phyloP scores from a whole-genome alignment of 805 yeast species.

The Hanseniaspora singularis region DNA sequence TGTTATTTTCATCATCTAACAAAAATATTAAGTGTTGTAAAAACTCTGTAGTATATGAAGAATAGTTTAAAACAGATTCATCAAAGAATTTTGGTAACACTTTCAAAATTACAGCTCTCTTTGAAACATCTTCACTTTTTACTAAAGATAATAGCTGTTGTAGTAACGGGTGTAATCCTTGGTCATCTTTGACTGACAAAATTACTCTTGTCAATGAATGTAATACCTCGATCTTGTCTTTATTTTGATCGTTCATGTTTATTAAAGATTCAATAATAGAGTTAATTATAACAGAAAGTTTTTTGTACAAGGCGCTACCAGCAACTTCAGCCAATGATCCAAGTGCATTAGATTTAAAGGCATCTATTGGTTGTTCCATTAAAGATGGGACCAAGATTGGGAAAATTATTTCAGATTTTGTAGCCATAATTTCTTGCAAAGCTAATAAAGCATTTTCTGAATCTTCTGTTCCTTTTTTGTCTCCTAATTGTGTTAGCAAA shows the following conservation, averaged over 20 bases:
- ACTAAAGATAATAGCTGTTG: constrained; percentile 67
- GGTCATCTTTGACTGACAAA: constrained; percentile 58
- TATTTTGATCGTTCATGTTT: constrained; percentile 27
- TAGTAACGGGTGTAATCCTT: constrained; percentile 73
- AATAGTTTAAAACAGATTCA: constrained; percentile 53
- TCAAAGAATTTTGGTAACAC: constrained; percentile 64
- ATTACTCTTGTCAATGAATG: constrained; percentile 59
- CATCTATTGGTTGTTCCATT: constrained; percentile 67
- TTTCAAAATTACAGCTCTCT: constrained; percentile 50
- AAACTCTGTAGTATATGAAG: constrained; percentile 63
- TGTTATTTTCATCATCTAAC: constrained; percentile 55
- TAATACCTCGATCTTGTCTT: constrained; percentile 32
- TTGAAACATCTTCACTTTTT: constrained; percentile 58
- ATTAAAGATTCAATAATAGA: constrained; percentile 54
- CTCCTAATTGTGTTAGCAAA: constrained; percentile 56
- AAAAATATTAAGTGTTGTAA: constrained; percentile 56
- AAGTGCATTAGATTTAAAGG: constrained; percentile 75
- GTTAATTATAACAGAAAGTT: constrained; percentile 62
- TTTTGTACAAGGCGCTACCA: constrained; percentile 63
- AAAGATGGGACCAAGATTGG: constrained; percentile 83
- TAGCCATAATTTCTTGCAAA: constrained; percentile 80
- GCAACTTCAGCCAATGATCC: constrained; percentile 84
- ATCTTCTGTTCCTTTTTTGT: constrained; percentile 30
- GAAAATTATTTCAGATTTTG: constrained; percentile 82
- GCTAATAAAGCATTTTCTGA: constrained; percentile 76